Conservation (phyloP, 768 basidiomycete species). For the Boletus vinaceobasis region DNA sequence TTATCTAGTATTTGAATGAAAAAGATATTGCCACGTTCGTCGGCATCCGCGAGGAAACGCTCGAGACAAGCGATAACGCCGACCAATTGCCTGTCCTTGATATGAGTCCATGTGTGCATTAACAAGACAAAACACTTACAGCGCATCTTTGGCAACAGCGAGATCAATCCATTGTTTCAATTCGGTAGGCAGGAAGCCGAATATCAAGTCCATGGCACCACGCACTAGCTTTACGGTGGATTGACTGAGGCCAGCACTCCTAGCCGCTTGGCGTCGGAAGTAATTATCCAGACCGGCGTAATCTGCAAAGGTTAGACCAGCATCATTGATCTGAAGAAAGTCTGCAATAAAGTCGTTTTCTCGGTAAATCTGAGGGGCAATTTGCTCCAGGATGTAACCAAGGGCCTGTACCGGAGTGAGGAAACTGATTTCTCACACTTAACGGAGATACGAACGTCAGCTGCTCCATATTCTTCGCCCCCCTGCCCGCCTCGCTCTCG, state of each 20-base stretch:
- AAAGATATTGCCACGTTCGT: slow-evolving; percentile 69
- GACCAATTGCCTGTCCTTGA: slow-evolving; percentile 65
- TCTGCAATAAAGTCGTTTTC: slow-evolving; percentile 89
- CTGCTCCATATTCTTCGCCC: slow-evolving; percentile 62
- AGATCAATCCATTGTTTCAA: slow-evolving; percentile 82
- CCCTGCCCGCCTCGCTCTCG: slow-evolving; percentile 50
- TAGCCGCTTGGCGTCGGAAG: slow-evolving; percentile 87
- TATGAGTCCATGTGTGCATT: slow-evolving; percentile 1
- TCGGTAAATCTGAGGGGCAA: slow-evolving; percentile 68
- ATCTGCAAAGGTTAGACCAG: slow-evolving; percentile 89
- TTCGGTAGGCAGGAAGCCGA: slow-evolving; percentile 86
- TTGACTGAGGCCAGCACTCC: slow-evolving; percentile 61
- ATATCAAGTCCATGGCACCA: slow-evolving; percentile 91
- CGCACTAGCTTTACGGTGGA: slow-evolving; percentile 77
- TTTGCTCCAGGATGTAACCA: slow-evolving; percentile 67
- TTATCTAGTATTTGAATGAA: slow-evolving; percentile 79
- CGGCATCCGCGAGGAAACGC: slow-evolving; percentile 69
- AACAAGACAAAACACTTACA: slow-evolving; percentile 44
- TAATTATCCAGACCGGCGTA: slow-evolving; percentile 93
- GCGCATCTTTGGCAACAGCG: slow-evolving; percentile 67
- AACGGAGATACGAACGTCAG: slow-evolving; percentile 52
- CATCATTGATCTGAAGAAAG: slow-evolving; percentile 89
- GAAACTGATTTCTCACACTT: background rate
- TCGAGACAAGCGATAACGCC: slow-evolving; percentile 81
- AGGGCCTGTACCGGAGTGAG: slow-evolving; percentile 54